A percentile compares a stretch with the other conserved stretches of the same genome.
Evolutionary conservation across 805 yeast genomes (phyloP).

Genomic region (Metschnikowia arizonensis): DNA sequence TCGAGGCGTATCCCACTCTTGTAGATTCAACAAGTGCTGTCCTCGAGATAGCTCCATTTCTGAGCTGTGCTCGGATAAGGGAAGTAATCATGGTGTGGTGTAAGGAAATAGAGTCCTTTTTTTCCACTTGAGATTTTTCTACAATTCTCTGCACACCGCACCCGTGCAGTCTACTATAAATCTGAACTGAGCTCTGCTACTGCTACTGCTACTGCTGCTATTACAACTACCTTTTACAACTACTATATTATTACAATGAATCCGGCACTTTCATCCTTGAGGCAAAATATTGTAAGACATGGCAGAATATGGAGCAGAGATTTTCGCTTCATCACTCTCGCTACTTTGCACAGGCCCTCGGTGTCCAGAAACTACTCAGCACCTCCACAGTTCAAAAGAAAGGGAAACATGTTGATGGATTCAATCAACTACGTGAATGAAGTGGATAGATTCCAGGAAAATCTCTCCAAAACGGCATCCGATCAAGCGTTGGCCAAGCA

Average conservation of each 20-base stretch:
- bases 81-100: slow-evolving; percentile 8
- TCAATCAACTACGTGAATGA: slow-evolving; percentile 27
- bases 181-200: neutral
- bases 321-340: neutral
- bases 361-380: slow-evolving; percentile 5
- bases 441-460: slow-evolving; percentile 25
- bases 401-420: slow-evolving; percentile 12
- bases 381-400: slow-evolving; percentile 13
- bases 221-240: neutral
- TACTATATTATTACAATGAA: neutral
- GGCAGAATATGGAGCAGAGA: neutral
- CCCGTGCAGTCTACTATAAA: slow-evolving; percentile 1
- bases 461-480: slow-evolving; percentile 19
- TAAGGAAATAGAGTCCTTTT: neutral
- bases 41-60: slow-evolving; percentile 4
- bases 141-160: slow-evolving; percentile 2
- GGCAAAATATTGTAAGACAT: neutral
- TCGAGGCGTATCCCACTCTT: neutral
- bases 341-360: neutral
- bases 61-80: slow-evolving; percentile 11
- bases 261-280: neutral
- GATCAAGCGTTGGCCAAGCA: slow-evolving; percentile 21
- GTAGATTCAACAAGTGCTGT: slow-evolving; percentile 4
- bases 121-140: slow-evolving; percentile 4
- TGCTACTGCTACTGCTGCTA: neutral